Percentiles rank a stretch among this genome's conserved stretches.
phyloP scores from a whole-genome alignment of 208 protist genomes.

The Leishmania turanica region DNA sequence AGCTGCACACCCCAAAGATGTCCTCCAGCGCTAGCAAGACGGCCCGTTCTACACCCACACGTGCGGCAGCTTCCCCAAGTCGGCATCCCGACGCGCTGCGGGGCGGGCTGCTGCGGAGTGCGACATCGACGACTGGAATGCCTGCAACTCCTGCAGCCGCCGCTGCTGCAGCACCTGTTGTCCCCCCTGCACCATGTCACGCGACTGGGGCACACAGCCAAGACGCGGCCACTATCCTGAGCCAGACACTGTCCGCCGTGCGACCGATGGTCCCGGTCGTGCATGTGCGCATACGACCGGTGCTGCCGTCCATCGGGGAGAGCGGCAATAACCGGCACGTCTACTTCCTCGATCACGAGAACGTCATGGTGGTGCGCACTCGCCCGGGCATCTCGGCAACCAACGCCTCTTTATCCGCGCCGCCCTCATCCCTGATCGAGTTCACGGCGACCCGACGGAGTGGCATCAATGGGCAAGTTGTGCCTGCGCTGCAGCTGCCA shows the following conservation, averaged over 20 bases:
- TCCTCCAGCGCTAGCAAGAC: not conserved
- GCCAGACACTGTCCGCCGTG: conserved; percentile 20
- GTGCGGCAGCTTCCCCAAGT: conserved; percentile 1
- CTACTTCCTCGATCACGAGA: conserved; percentile 83
- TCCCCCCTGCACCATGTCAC: not conserved
- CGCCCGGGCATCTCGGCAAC: not conserved
- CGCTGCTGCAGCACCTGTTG: not conserved
- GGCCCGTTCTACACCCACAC: not conserved
- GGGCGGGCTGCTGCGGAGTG: not conserved
- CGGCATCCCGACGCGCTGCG: conserved; percentile 1
- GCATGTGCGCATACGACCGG: conserved; percentile 80
- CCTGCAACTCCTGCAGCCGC: not conserved
- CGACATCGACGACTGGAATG: not conserved
- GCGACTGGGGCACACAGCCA: conserved; percentile 6
- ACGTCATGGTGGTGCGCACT: conserved; percentile 57
- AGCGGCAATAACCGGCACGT: conserved; percentile 53
- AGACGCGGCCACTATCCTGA: conserved; percentile 19
- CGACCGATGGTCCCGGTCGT: conserved; percentile 59
- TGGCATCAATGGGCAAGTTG: not conserved
- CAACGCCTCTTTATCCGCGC: not conserved
- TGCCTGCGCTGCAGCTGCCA: not conserved
- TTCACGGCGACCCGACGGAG: not conserved
- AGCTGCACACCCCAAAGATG: conserved; percentile 2
- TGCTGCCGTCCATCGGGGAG: conserved; percentile 71
- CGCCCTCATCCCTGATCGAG: not conserved